Conservation (phyloP, 2,329 filamentous ascomycete species). For the Xylariaceae sp. region DNA sequence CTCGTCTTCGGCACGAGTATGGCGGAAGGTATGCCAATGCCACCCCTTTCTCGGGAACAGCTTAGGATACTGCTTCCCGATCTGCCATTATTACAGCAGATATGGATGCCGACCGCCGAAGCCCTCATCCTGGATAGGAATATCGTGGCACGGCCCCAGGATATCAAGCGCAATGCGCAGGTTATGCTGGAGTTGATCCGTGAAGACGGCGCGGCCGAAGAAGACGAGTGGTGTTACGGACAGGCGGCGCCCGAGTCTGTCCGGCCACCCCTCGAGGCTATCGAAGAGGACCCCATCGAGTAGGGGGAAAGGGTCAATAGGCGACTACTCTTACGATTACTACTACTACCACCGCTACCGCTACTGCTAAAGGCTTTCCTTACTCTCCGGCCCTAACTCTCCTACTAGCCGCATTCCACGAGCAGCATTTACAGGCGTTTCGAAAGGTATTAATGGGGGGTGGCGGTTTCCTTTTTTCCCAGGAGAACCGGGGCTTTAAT, state of each 20-base stretch:
- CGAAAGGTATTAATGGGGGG: slow-evolving; percentile 9
- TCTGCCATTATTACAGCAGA: slow-evolving; percentile 59
- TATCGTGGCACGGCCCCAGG: slow-evolving; percentile 59
- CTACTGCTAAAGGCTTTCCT: background rate
- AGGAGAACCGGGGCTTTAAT: background rate
- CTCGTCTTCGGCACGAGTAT: slow-evolving; percentile 62
- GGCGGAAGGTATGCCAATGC: slow-evolving; percentile 65
- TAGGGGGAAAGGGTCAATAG: slow-evolving; percentile 24
- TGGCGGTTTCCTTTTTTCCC: slow-evolving; percentile 8
- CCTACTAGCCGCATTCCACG: slow-evolving; percentile 4
- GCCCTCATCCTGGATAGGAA: slow-evolving; percentile 61
- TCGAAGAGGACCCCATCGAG: slow-evolving; percentile 55
- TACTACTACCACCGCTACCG: background rate
- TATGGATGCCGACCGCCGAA: slow-evolving; percentile 67
- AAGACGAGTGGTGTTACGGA: slow-evolving; percentile 67
- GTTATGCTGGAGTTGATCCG: slow-evolving; percentile 67
- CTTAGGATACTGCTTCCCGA: slow-evolving; percentile 55
- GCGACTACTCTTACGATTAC: slow-evolving; percentile 4
- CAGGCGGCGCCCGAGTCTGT: slow-evolving; percentile 57
- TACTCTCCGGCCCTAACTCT: slow-evolving; percentile 16
- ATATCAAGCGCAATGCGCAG: slow-evolving; percentile 66
- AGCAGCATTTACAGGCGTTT: slow-evolving; percentile 39
- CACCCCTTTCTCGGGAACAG: slow-evolving; percentile 53
- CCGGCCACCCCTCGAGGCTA: slow-evolving; percentile 52
- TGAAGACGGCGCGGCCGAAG: slow-evolving; percentile 60